phyloP scores from a whole-genome alignment of 2,329 filamentous ascomycete genomes.

The Shiraia sp. region DNA sequence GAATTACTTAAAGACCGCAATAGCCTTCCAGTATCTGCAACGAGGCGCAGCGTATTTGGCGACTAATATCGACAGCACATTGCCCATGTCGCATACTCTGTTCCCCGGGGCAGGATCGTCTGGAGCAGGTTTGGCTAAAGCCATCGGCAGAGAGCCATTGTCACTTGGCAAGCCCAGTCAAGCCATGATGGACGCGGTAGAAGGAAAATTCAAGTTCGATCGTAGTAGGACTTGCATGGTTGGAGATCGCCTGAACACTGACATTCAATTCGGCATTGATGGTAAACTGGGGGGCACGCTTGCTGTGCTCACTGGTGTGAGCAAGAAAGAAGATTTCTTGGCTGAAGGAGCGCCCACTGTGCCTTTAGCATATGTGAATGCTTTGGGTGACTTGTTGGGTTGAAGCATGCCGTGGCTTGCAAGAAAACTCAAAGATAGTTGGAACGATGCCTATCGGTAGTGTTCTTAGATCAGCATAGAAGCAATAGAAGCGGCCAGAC shows the following conservation, averaged over 20 bases:
- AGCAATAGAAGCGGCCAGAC: background rate
- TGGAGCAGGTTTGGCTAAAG: slow-evolving; percentile 73
- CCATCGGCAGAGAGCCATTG: slow-evolving; percentile 66
- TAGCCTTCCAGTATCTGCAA: slow-evolving; percentile 83
- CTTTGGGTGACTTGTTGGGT: slow-evolving; percentile 72
- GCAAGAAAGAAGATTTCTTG: slow-evolving; percentile 81
- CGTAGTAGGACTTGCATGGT: slow-evolving; percentile 90
- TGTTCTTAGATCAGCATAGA: background rate
- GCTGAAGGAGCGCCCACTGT: slow-evolving; percentile 68
- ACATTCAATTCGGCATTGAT: slow-evolving; percentile 93
- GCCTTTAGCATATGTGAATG: slow-evolving; percentile 83
- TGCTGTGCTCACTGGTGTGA: slow-evolving; percentile 88
- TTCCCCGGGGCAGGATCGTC: slow-evolving; percentile 92
- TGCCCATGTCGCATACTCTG: slow-evolving; percentile 78
- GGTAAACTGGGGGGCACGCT: slow-evolving; percentile 89
- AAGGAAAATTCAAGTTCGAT: slow-evolving; percentile 92
- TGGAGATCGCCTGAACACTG: slow-evolving; percentile 89
- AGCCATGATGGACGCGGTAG: slow-evolving; percentile 99
- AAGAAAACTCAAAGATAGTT: slow-evolving; percentile 1
- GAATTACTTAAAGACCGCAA: slow-evolving; percentile 89
- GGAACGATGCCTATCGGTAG: background rate
- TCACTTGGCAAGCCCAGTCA: slow-evolving; percentile 93
- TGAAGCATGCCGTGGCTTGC: slow-evolving; percentile 9
- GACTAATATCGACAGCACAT: slow-evolving; percentile 89
- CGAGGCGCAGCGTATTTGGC: slow-evolving; percentile 85